Base-by-base conservation (phyloP, 2,329 filamentous ascomycete genomes). In the Ambrosiella xylebori region DNA sequence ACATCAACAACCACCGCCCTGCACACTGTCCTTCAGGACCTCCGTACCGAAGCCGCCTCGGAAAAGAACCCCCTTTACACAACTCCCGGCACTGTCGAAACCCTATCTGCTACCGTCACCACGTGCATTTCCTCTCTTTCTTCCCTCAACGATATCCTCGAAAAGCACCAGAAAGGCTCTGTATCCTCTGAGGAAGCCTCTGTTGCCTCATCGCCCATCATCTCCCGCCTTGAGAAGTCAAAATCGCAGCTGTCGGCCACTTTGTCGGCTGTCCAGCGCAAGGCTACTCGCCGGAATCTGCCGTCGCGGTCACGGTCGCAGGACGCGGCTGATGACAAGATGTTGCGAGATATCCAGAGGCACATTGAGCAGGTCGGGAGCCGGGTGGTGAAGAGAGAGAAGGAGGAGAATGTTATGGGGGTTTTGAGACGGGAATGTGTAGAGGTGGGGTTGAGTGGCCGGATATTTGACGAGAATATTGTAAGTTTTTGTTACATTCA, bases 381-480 rank as follows among this genome's bases (percentile, higher is more conserved):
- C 9, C 71, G 73, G 9, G 70, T 82, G 27, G 76, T 75, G 55
- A 69, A 70, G 9, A 70, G 71, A 56, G 71, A 74, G 13, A 71
- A 74, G 56, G 74, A 78, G 19, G 75, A 79, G 50, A 72, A 74
- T 35, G 66, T 80, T 37, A 83, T 80, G 80, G 73, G 73, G 59
- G 71, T 76, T 59, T 82, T 84, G 65, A 73, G 76, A 61, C 66
- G 71, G n/a, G 78, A 81, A 63, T 71, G 84, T 27, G 73, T 79
- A 53, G 71, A 70, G 44, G 79, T 80, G 60, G 80, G 80, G 7
- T 80, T 83, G 63, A 76, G 78, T 1, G 70, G 70, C 50, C 73
- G 78, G 36, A 36, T 19, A 52, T 53, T 53, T 39, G 51, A 72
- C 41, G 73, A 76, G 61, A 75, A 84, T 69, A 78, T 81, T 73